These are phyloP conservation scores for Lachnellula cervina DNA, from an alignment of 2,329 filamentous ascomycete genomes.

Conservation along the genomic window DNA sequence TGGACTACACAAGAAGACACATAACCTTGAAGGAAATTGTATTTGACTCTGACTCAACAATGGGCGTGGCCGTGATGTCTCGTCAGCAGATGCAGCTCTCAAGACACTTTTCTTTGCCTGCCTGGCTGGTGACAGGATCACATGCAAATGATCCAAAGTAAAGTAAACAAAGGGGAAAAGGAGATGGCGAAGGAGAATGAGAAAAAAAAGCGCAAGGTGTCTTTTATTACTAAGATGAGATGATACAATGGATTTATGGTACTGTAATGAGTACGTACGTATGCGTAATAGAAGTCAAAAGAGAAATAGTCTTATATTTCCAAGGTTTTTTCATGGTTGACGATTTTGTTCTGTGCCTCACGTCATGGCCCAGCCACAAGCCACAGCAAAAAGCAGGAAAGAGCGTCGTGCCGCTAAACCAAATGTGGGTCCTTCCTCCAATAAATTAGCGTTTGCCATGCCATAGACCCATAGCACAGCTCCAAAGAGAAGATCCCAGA, in stretches of 20 bases:
- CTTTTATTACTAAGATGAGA: no score
- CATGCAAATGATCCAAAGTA: constrained; percentile 14
- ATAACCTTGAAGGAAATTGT: no score
- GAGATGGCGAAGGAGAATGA: neutral
- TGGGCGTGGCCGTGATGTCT: neutral
- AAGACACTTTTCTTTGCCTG: constrained; percentile 10
- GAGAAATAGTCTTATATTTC: neutral
- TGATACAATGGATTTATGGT: no score
- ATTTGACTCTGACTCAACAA: no score
- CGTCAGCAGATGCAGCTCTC: constrained; percentile 14
- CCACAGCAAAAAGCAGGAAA: constrained; percentile 6
- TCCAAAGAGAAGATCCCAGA: neutral
- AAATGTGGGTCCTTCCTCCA: constrained; percentile 10
- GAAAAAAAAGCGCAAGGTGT: neutral
- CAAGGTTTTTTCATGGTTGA: neutral
- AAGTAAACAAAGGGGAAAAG: neutral
- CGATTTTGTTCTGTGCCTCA: constrained; percentile 3
- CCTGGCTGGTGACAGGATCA: constrained; percentile 22
- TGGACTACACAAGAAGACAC: no score
- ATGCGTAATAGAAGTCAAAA: neutral
- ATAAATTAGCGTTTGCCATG: constrained; percentile 16
- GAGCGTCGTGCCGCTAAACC: constrained; percentile 13
- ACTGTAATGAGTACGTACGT: neutral
- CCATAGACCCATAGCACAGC: neutral
- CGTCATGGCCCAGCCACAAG: constrained; percentile 11